Evolutionary conservation across 495 filamentous ascomycete genomes (phyloP), one percentile per base, ranked within the genome.

Genomic region (Aspergillus affinis): DNA sequence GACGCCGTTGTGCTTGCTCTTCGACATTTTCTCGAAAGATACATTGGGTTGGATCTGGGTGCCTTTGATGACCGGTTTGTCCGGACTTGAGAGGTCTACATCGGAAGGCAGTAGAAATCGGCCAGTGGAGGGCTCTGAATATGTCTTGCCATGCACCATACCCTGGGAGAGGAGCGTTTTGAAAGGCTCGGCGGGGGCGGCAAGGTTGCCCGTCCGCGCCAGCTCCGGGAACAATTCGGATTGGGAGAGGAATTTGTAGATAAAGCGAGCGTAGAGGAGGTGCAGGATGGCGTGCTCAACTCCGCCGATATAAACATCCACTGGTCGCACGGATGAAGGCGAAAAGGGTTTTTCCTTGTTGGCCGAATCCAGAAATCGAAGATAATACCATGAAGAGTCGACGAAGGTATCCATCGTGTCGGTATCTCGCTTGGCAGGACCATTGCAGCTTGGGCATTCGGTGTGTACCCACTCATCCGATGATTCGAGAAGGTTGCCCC

Each of bases 351-450:
- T 69, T 13, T 81, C 69, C 44, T 78, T 67, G 65, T 93, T 92
- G 3, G 85, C 73, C 1, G 88, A 71, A 61, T 93, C 89, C 44
- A 87, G 69, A 66, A 90, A 96, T 0, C 91, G 84, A 78, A 93
- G 84, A 63, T 84, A 95, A 69, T 96, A 96, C 92, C 92, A 96
- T 48, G 90, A 93, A 0, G 90, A 93, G 72, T 96, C 92, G 44
- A 96, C 90, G 71, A 96, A 96, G 0, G 92, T 96, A 70, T 96
- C 92, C 92, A 96, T 95, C 0, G 92, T 96, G 67, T 96, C 92
- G 2, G 92, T 96, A 65, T 96, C 92, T 30, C 92, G 85, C 66
- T 84, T 88, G 8, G 91, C 92, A 5, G 81, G 72, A 5, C 82
- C 79, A 10, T 78, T 74, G 61, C 92, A 96, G 30, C 81, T 87